These are phyloP conservation scores for Primulina huaijiensis DNA, from an alignment of 257 asterid genomes.

Conservation along the genomic window DNA sequence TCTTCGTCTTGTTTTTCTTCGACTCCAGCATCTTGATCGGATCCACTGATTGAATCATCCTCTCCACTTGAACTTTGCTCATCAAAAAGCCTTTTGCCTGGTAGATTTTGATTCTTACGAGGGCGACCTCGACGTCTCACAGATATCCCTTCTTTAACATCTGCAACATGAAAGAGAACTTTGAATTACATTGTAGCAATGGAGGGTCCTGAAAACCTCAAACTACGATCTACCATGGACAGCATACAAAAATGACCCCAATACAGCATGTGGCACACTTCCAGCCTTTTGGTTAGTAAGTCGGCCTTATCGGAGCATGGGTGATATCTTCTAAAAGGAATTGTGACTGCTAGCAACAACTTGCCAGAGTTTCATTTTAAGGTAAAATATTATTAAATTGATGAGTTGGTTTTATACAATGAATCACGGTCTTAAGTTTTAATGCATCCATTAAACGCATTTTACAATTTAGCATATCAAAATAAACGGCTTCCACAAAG, in stretches of 20 bases:
- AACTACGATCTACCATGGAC: slow-evolving; percentile 15
- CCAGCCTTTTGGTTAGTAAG: no score
- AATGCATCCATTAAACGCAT: no score
- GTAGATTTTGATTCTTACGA: slow-evolving; percentile 61
- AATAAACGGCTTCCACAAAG: no score
- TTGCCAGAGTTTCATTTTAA: no score
- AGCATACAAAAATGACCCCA: background rate
- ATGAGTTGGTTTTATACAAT: no score
- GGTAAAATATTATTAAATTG: no score
- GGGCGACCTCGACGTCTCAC: slow-evolving; percentile 84
- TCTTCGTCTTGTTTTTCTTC: slow-evolving; percentile 60
- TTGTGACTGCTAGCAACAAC: no score
- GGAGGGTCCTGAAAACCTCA: background rate
- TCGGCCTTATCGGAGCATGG: no score
- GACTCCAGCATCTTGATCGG: slow-evolving; percentile 63
- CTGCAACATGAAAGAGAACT: slow-evolving; percentile 33
- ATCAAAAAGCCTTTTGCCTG: slow-evolving; percentile 77
- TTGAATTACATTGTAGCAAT: background rate
- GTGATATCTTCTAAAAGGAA: no score
- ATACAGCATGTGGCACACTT: background rate
- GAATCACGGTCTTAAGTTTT: no score
- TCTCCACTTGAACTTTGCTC: slow-evolving; percentile 77
- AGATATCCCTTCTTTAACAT: slow-evolving; percentile 55
- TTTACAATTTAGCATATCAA: no score
- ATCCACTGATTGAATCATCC: slow-evolving; percentile 82